Evolutionary conservation across 2,329 filamentous ascomycete genomes (phyloP), one percentile per base, ranked within the genome.

Genomic region (Apiospora phragmitis): DNA sequence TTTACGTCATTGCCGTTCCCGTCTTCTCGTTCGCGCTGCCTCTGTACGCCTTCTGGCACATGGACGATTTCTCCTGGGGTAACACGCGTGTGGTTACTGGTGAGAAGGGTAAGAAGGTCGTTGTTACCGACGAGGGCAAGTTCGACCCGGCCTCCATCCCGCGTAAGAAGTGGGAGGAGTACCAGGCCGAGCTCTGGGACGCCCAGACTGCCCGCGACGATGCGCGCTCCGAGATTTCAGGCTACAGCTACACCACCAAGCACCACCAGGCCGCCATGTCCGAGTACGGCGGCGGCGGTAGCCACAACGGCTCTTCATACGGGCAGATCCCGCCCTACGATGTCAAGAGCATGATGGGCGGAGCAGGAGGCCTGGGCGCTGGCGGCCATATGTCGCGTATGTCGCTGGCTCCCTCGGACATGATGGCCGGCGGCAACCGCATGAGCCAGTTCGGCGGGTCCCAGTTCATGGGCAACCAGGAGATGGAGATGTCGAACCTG

Each of bases 51-150:
- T 99, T 99, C 89, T 99, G 96, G 96, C 90, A 98, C 84, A 98
- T 98, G 96, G 96, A 99, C 82, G 96, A 99, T 84, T 99, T 99
- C 89, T 93, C 93, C 77, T 99, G 96, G 96, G 96, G 96, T 83
- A 99, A 98, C 83, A 99, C 96, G 51, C 95, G 96, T 90, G 90
- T 99, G 71, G 94, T 99, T 74, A 96, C 93, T 9, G 96, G 96
- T 80, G 96, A 99, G 80, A 92, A 92, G 81, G 96, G 96, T 74
- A 92, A 94, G 80, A 95, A 98, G 86, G 86, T 98, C 73, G 90
- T 99, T 76, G 92, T 99, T 75, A 94, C 94, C 1, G 96, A 99
- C 80, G 96, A 99, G 84, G 96, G 96, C 85, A 98, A 97, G 82
- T 99, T 98, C 79, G 96, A 99, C 79, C 95, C 96, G 18, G 87